phyloP scores from a whole-genome alignment of 1,284 basidiomycete genomes.

The Sporisorium graminicola region DNA sequence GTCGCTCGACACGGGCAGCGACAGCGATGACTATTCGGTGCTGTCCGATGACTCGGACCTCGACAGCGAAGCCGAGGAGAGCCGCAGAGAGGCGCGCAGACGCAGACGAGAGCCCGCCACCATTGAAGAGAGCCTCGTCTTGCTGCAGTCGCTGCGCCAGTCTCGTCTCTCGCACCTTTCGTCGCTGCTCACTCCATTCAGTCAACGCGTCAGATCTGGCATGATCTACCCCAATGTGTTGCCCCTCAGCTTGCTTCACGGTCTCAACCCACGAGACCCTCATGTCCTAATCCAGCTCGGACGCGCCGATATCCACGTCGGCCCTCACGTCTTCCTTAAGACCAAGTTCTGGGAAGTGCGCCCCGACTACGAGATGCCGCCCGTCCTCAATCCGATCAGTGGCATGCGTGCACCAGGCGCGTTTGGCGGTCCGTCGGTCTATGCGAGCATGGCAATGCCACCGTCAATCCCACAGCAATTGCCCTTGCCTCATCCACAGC shows the following conservation, averaged over 20 bases:
- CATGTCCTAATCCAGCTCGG: conserved; percentile 61
- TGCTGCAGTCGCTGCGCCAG: conserved; percentile 66
- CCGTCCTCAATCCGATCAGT: conserved; percentile 18
- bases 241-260: conserved; percentile 52
- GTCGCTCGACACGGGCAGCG: conserved; percentile 45
- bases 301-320: conserved; percentile 60
- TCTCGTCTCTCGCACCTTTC: conserved; percentile 67
- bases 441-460: conserved; percentile 12
- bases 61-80: conserved; percentile 44
- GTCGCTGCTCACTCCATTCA: conserved; percentile 62
- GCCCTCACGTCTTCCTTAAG: conserved; percentile 61
- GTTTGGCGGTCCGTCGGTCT: conserved; percentile 16
- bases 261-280: conserved; percentile 57
- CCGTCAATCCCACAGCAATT: conserved; percentile 28
- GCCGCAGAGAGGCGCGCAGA: conserved; percentile 35
- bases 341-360: conserved; percentile 65
- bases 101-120: conserved; percentile 48
- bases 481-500: conserved; percentile 33
- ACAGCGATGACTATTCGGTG: conserved; percentile 53
- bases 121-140: conserved; percentile 54
- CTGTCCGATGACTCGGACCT: conserved; percentile 42
- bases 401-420: conserved; percentile 28
- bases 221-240: conserved; percentile 57
- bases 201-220: conserved; percentile 55
- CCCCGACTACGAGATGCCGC: conserved; percentile 48